Evolutionary conservation across 345 rosid genomes (phyloP).

Genomic region (Garcia nutans): DNA sequence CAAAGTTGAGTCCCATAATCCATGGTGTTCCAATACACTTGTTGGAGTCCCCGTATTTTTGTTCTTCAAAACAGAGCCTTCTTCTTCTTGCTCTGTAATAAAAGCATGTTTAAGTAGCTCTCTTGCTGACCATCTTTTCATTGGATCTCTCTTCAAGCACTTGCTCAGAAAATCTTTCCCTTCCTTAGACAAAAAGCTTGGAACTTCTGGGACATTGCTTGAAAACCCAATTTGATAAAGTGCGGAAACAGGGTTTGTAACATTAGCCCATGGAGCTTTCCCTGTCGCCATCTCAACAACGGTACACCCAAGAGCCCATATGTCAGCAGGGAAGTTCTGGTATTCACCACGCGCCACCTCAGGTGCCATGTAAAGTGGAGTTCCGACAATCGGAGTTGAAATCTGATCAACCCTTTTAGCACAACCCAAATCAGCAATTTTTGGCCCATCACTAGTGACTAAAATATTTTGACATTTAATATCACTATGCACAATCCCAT

Average conservation of each 20-base stretch:
- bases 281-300: conserved; percentile 61
- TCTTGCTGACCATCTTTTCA: conserved; percentile 46
- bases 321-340: conserved; percentile 52
- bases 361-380: conserved; percentile 67
- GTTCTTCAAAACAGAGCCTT: too few species aligned
- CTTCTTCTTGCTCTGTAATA: conserved; percentile 10
- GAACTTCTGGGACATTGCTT: conserved; percentile 39
- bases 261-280: conserved; percentile 37
- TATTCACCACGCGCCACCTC: conserved; percentile 62
- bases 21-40: conserved; percentile 31
- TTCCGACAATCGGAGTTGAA: conserved; percentile 32
- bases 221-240: conserved; percentile 52
- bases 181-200: conserved; percentile 37
- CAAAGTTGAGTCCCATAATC: conserved; percentile 33
- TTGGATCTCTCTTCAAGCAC: conserved; percentile 51
- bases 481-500: conserved; percentile 75
- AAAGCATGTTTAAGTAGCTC: conserved; percentile 49
- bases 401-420: conserved; percentile 34
- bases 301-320: conserved; percentile 68
- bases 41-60: conserved; percentile 27
- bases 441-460: conserved; percentile 37
- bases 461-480: conserved; percentile 55
- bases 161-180: conserved; percentile 48
- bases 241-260: conserved; percentile 42
- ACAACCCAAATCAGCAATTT: conserved; percentile 67